phyloP scores from a whole-genome alignment of 176 grass and related monocot species.

The Rhynchospora breviuscula region DNA sequence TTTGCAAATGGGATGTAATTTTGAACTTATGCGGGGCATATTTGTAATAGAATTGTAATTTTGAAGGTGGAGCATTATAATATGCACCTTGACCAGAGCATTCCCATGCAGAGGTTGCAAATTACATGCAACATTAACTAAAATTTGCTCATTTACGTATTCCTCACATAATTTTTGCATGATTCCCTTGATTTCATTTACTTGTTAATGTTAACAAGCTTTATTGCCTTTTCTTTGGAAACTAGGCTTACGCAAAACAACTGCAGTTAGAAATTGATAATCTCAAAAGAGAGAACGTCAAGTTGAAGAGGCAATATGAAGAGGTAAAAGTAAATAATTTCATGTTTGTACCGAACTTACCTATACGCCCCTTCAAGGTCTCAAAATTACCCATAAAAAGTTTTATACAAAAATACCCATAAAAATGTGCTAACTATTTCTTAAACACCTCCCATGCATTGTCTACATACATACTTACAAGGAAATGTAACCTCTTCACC shows the following conservation, averaged over 20 bases:
- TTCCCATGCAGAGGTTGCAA: background rate
- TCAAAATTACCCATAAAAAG: background rate
- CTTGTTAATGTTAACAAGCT: background rate
- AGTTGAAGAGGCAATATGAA: background rate
- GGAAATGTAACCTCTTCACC: no score
- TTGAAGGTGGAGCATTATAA: background rate
- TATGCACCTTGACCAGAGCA: background rate
- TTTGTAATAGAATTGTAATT: background rate
- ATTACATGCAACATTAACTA: background rate
- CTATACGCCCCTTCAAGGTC: background rate
- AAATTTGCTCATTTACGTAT: background rate
- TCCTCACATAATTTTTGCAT: no score
- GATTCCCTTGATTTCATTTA: no score
- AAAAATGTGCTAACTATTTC: background rate
- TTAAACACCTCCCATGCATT: background rate
- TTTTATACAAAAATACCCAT: background rate
- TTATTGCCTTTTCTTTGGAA: background rate
- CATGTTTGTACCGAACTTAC: background rate
- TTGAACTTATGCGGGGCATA: background rate
- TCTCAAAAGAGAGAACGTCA: background rate
- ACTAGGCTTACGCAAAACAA: conserved; percentile 9
- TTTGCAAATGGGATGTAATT: background rate
- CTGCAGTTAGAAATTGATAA: background rate
- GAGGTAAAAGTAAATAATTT: background rate
- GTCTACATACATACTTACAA: no score